These are phyloP conservation scores for Metschnikowia cubensis DNA, from an alignment of 805 yeast species.

Conservation along the genomic window DNA sequence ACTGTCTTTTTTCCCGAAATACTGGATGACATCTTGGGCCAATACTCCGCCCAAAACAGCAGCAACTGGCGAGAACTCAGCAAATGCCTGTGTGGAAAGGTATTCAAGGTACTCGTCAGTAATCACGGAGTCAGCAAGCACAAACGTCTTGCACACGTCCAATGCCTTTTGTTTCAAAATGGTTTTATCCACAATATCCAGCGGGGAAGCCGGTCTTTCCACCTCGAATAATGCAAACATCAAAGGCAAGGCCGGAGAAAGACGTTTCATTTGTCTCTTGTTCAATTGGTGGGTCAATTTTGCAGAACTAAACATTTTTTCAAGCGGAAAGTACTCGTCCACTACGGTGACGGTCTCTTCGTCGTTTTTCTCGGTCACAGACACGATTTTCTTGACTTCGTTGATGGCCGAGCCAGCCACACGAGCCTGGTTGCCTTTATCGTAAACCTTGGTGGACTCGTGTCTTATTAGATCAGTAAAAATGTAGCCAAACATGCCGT, in stretches of 20 bases:
- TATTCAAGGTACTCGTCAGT: slow-evolving; percentile 39
- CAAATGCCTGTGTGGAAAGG: slow-evolving; percentile 45
- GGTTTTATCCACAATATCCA: slow-evolving; percentile 22
- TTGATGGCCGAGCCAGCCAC: slow-evolving; percentile 51
- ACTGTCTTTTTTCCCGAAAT: slow-evolving; percentile 65
- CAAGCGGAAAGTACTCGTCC: slow-evolving; percentile 37
- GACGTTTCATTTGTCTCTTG: slow-evolving; percentile 43
- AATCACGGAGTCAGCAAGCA: slow-evolving; percentile 42
- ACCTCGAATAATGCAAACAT: slow-evolving; percentile 55
- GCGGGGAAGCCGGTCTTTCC: slow-evolving; percentile 22
- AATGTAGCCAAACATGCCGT: slow-evolving; percentile 81
- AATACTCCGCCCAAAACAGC: slow-evolving; percentile 87
- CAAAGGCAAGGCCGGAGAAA: slow-evolving; percentile 57
- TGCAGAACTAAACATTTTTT: slow-evolving; percentile 30
- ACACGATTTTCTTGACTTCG: slow-evolving; percentile 30
- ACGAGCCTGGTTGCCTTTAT: slow-evolving; percentile 41
- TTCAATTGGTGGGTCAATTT: slow-evolving; percentile 40
- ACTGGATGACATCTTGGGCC: slow-evolving; percentile 87
- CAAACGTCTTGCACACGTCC: slow-evolving; percentile 29
- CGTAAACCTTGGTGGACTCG: slow-evolving; percentile 49
- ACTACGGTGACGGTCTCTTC: slow-evolving; percentile 40
- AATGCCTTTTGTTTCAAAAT: slow-evolving; percentile 23
- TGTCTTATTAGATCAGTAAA: slow-evolving; percentile 75
- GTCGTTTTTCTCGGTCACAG: slow-evolving; percentile 35
- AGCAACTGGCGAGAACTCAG: slow-evolving; percentile 78